Evolutionary conservation across 2,329 filamentous ascomycete genomes (phyloP).

Genomic region (Ascochyta koolunga): DNA sequence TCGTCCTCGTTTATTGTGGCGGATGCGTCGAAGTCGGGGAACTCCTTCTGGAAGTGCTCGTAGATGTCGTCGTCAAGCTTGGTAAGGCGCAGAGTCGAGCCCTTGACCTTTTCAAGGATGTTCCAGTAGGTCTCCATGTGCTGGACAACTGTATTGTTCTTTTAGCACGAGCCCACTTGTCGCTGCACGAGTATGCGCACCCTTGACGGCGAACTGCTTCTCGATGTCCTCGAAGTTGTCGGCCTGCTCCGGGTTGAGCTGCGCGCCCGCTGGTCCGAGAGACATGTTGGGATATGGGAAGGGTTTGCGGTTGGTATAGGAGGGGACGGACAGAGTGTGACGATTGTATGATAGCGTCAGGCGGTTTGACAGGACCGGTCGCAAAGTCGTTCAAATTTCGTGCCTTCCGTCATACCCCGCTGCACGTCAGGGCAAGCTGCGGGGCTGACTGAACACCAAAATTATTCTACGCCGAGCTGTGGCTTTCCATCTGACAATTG

Average conservation of each 20-base stretch:
- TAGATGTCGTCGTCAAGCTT: constrained; percentile 95
- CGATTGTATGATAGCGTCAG: not conserved
- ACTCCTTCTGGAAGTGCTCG: constrained; percentile 83
- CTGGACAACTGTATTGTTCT: constrained; percentile 69
- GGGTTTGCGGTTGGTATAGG: not conserved
- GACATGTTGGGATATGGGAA: constrained; percentile 37
- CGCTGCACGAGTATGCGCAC: constrained; percentile 52
- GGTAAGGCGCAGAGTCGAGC: constrained; percentile 87
- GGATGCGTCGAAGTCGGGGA: constrained; percentile 89
- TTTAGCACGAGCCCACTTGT: constrained; percentile 33
- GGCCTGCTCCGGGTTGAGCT: constrained; percentile 61
- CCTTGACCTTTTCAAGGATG: constrained; percentile 88
- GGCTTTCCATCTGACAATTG: constrained; percentile 9
- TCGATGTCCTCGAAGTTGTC: constrained; percentile 84
- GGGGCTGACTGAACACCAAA: constrained; percentile 46
- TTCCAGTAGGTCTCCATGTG: constrained; percentile 98
- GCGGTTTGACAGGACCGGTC: constrained; percentile 5
- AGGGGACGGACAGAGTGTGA: not conserved
- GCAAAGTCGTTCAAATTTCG: constrained; percentile 30
- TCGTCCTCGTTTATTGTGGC: constrained; percentile 84
- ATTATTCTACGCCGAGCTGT: constrained; percentile 28
- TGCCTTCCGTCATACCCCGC: constrained; percentile 35
- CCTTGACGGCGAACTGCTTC: constrained; percentile 98
- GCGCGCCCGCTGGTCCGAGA: constrained; percentile 35
- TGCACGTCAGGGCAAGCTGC: constrained; percentile 20